These are phyloP conservation scores for Lactifluus volemus DNA, from an alignment of 768 basidiomycete genomes.

Conservation along the genomic window DNA sequence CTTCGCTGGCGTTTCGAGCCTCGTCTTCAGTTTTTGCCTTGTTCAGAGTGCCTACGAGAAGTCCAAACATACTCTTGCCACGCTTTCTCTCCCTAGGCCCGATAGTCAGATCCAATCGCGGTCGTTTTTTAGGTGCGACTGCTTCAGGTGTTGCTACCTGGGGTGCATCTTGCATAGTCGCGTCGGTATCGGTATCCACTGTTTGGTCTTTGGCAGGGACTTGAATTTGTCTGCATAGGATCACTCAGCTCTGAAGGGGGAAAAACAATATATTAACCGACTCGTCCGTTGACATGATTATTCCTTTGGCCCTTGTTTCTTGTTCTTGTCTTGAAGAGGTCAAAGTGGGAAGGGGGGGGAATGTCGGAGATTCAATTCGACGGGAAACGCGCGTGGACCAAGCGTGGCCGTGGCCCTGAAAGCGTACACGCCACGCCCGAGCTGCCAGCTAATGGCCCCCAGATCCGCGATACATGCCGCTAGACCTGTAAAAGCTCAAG, in stretches of 20 bases:
- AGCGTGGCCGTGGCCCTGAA: not conserved
- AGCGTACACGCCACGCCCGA: not conserved
- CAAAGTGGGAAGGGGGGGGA: not conserved
- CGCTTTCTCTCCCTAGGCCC: slow-evolving; percentile 62
- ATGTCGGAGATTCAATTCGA: slow-evolving; percentile 12
- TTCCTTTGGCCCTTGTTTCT: not conserved
- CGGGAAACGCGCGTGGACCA: slow-evolving; percentile 1
- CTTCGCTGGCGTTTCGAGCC: slow-evolving; percentile 77
- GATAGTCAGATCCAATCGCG: slow-evolving; percentile 58
- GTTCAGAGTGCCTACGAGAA: slow-evolving; percentile 74
- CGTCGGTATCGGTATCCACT: slow-evolving; percentile 17
- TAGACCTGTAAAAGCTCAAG: not conserved
- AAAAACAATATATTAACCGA: slow-evolving; percentile 8
- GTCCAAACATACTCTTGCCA: slow-evolving; percentile 83
- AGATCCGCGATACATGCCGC: slow-evolving; percentile 6
- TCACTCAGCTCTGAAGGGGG: not conserved
- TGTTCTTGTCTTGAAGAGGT: not conserved
- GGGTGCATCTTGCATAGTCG: slow-evolving; percentile 20
- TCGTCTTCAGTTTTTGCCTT: slow-evolving; percentile 85
- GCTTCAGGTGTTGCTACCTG: slow-evolving; percentile 22
- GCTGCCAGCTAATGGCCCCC: slow-evolving; percentile 5
- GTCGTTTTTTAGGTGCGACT: slow-evolving; percentile 48
- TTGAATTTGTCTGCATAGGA: not conserved
- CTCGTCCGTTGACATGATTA: slow-evolving; percentile 19
- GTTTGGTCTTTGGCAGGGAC: slow-evolving; percentile 1